Conservation (phyloP, 305 asterid species). For the Fraxinus baroniana region DNA sequence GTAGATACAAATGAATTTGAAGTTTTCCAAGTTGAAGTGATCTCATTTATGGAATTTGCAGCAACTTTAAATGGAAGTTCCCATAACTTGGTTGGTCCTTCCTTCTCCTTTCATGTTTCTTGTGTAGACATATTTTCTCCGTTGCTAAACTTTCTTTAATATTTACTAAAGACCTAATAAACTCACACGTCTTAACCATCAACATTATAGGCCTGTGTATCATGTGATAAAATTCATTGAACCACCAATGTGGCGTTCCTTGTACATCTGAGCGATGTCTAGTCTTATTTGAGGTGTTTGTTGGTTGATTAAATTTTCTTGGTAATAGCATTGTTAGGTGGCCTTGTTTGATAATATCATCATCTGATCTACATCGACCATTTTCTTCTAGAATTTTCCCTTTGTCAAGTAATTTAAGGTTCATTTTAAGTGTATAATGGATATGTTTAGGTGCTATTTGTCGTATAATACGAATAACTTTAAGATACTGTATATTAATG, state of each 20-base stretch:
- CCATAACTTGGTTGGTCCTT: conserved; percentile 85
- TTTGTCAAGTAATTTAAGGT: background rate
- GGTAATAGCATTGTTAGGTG: conserved; percentile 1
- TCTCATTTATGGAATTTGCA: conserved; percentile 77
- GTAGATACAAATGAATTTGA: conserved; percentile 43
- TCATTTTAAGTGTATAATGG: background rate
- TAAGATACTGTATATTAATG: no score
- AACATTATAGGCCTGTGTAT: conserved; percentile 1
- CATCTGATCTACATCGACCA: background rate
- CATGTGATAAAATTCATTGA: conserved; percentile 18
- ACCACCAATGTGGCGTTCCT: conserved; percentile 2
- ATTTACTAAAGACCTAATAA: background rate
- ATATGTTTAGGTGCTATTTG: background rate
- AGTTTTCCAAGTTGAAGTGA: conserved; percentile 67
- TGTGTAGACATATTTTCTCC: conserved; percentile 4
- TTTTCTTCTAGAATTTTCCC: background rate
- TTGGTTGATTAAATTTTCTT: background rate
- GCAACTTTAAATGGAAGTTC: conserved; percentile 79
- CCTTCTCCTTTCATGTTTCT: conserved; percentile 24
- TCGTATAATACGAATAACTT: background rate
- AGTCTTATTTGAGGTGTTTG: conserved; percentile 12
- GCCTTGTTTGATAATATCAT: conserved; percentile 1
- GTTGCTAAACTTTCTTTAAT: conserved; percentile 16
- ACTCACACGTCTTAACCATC: conserved; percentile 12
- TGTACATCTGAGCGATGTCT: conserved; percentile 10